These are phyloP conservation scores for Verruconis gallopava DNA, from an alignment of 2,329 filamentous ascomycete genomes.

Conservation along the genomic window DNA sequence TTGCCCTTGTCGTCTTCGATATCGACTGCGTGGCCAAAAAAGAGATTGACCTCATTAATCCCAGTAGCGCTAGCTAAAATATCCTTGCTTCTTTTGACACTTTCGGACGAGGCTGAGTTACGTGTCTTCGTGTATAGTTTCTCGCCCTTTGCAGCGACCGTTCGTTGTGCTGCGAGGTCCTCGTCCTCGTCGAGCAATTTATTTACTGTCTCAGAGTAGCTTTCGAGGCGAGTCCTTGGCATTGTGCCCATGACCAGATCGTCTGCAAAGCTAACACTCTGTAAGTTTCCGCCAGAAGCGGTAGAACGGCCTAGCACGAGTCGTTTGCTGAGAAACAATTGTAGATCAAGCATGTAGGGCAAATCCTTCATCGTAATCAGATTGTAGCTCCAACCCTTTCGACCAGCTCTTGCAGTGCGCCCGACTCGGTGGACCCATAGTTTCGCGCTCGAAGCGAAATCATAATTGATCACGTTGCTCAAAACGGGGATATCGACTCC, in stretches of 20 bases:
- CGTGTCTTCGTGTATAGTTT: conserved; percentile 83
- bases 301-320: conserved; percentile 60
- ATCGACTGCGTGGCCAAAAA: conserved; percentile 53
- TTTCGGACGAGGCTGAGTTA: conserved; percentile 80
- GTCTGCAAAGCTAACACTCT: conserved; percentile 64
- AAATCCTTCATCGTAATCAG: conserved; percentile 77
- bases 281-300: conserved; percentile 34
- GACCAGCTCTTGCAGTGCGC: conserved; percentile 85
- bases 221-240: conserved; percentile 58
- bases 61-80: conserved; percentile 50
- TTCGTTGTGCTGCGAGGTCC: conserved; percentile 58
- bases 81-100: conserved; percentile 74
- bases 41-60: conserved; percentile 63
- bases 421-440: conserved; percentile 94
- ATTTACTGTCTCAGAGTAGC: conserved; percentile 68
- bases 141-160: conserved; percentile 76
- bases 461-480: conserved; percentile 97
- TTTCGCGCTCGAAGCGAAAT: conserved; percentile 93
- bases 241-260: conserved; percentile 75
- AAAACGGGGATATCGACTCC: conserved; percentile 96
- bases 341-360: conserved; percentile 84
- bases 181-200: conserved; percentile 63
- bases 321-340: conserved; percentile 82
- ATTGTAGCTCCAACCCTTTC: conserved; percentile 90
- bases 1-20: conserved; percentile 49